Percentiles rank a stretch among this genome's conserved stretches.
phyloP scores from a whole-genome alignment of 140 eudicot genomes.

The Senecio squalidus region DNA sequence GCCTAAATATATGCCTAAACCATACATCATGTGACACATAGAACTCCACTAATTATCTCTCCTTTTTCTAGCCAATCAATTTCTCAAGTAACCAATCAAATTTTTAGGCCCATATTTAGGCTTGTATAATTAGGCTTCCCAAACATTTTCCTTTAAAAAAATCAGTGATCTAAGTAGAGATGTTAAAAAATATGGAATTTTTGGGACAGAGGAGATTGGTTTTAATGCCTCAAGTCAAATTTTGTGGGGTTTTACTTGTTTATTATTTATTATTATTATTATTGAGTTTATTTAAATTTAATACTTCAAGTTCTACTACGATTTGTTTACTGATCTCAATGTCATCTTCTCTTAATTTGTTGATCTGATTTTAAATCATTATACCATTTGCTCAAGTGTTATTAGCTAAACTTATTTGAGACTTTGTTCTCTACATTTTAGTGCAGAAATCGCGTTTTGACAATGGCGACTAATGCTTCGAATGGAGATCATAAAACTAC shows the following conservation, averaged over 20 bases:
- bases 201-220: conserved; percentile 22
- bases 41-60: too few relatives aligned
- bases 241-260: background rate
- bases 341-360: background rate
- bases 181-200: conserved; percentile 10
- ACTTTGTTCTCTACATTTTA: background rate
- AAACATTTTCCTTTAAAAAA: too few relatives aligned
- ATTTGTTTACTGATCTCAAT: conserved; percentile 12
- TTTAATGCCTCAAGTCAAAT: conserved; percentile 12
- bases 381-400: background rate
- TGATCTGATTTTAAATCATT: conserved; percentile 10
- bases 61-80: too few relatives aligned
- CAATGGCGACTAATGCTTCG: conserved; percentile 55
- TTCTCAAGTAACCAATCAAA: too few relatives aligned
- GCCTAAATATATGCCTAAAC: too few relatives aligned
- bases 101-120: too few relatives aligned
- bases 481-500: conserved; percentile 53
- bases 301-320: conserved; percentile 2
- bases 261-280: background rate
- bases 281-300: background rate
- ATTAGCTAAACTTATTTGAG: background rate
- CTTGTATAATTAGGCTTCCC: too few relatives aligned
- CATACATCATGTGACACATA: too few relatives aligned
- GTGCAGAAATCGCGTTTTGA: conserved; percentile 23
- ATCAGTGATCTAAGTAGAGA: background rate